These are phyloP conservation scores for Saccharomycopsis hybrid DNA, from an alignment of 1,139 yeast species.

Conservation along the genomic window DNA sequence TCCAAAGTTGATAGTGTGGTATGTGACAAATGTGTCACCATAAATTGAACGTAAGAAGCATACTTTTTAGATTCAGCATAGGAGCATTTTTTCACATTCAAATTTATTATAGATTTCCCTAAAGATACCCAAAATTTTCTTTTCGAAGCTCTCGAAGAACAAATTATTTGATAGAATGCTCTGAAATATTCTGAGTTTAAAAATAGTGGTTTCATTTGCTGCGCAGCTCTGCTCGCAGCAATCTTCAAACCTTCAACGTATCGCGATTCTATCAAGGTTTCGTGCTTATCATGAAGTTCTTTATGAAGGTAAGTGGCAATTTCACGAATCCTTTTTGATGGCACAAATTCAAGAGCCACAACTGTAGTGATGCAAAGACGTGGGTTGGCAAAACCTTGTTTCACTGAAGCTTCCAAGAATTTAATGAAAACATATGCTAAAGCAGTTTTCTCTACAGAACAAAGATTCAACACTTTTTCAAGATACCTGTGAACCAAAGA, in stretches of 20 bases:
- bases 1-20: slow-evolving; percentile 37
- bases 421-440: slow-evolving; percentile 45
- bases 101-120: slow-evolving; percentile 31
- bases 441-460: slow-evolving; percentile 40
- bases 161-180: slow-evolving; percentile 39
- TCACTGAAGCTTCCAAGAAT: slow-evolving; percentile 48
- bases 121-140: slow-evolving; percentile 39
- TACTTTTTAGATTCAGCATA: slow-evolving; percentile 22
- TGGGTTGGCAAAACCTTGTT: slow-evolving; percentile 71
- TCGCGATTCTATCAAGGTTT: slow-evolving; percentile 60
- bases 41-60: slow-evolving; percentile 32
- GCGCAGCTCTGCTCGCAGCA: slow-evolving; percentile 32
- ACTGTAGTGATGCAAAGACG: slow-evolving; percentile 60
- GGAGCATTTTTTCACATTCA: slow-evolving; percentile 25
- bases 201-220: too few species aligned
- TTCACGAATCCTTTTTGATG: slow-evolving; percentile 35
- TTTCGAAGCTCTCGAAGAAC: slow-evolving; percentile 37
- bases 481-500: slow-evolving; percentile 63
- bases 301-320: slow-evolving; percentile 49
- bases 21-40: slow-evolving; percentile 35
- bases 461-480: slow-evolving; percentile 39
- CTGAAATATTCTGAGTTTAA: too few species aligned
- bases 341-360: slow-evolving; percentile 61
- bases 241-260: slow-evolving; percentile 57
- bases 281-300: slow-evolving; percentile 57